Conservation (phyloP, 1,139 yeast genomes). For the Suhomyces anneliseae region DNA sequence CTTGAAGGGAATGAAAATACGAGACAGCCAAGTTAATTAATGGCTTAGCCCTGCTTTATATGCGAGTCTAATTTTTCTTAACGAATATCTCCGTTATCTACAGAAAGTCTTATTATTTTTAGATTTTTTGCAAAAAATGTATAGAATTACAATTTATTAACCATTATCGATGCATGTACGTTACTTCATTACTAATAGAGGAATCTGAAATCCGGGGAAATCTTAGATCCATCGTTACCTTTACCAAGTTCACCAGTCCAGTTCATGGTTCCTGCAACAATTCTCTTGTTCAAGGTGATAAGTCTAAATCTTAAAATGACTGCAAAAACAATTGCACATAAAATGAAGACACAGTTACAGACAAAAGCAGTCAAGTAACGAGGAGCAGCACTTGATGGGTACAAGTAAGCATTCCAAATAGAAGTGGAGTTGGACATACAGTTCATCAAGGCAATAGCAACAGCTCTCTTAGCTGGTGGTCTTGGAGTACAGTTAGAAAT, state of each 20-base stretch:
- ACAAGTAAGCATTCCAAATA: slow-evolving; percentile 54
- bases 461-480: slow-evolving; percentile 56
- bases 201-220: slow-evolving; percentile 47
- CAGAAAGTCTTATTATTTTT: too few species aligned
- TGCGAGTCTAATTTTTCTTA: too few species aligned
- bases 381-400: slow-evolving; percentile 44
- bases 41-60: too few species aligned
- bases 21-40: too few species aligned
- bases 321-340: slow-evolving; percentile 41
- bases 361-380: slow-evolving; percentile 46
- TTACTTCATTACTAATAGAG: slow-evolving; percentile 16
- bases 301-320: slow-evolving; percentile 41
- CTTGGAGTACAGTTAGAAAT: slow-evolving; percentile 51
- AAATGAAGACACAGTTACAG: slow-evolving; percentile 50
- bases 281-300: slow-evolving; percentile 39
- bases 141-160: not conserved
- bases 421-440: slow-evolving; percentile 54
- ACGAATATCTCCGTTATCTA: too few species aligned
- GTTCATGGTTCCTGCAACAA: slow-evolving; percentile 48
- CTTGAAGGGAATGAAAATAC: too few species aligned
- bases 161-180: not conserved
- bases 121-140: not conserved
- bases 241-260: slow-evolving; percentile 54
- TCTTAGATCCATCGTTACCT: slow-evolving; percentile 44
- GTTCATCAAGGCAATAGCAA: slow-evolving; percentile 52